Evolutionary conservation across 495 filamentous ascomycete genomes (phyloP), one percentile per base, ranked within the genome.

Genomic region (Platismatia glauca): DNA sequence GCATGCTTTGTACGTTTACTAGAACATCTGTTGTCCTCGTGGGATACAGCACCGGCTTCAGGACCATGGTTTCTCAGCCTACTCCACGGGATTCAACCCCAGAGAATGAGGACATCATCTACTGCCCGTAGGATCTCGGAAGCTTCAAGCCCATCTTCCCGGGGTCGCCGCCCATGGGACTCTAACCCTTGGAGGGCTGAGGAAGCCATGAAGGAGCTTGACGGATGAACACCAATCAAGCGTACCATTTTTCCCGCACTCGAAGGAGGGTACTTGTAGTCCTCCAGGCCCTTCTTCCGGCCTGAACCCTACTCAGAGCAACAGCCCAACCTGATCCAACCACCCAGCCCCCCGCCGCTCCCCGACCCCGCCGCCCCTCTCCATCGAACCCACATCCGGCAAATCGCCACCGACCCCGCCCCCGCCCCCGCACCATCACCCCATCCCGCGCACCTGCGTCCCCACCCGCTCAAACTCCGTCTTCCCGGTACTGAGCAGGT

Each of bases 401-500:
- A n/a, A n/a, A n/a, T n/a, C 7, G 7, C 38, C 7, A 41, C 3
- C 38, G 15, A 11, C 38, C 7, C 3, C 13, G 15, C 38, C 48
- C 8, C 20, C 48, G 3, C 11, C 50, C n/a, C 31, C 16, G 18
- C 9, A 31, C 15, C 53, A 13, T 61, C 48, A 60, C 69, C 6
- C 27, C 60, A 76, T 76, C 65, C 82, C 77, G 58, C 82, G 78
- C 39, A 84, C 73, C 68, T 82, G 81, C 37, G 79, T 71, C 61
- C 73, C 78, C 82, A 86, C 82, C 41, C 71, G 78, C 60, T 85
- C 80, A 60, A 85, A 85, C 65, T 87, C 80, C 13, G 83, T 72
- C 70, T 84, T 85, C 4, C 83, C 84, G 6, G 79, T 71, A 66
- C 82, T 84, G 35, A 86, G 73, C 52, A 87, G 66, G 63, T 86